Conservation (phyloP, 148 eudicot species). For the Camellia lanceoleosa region DNA sequence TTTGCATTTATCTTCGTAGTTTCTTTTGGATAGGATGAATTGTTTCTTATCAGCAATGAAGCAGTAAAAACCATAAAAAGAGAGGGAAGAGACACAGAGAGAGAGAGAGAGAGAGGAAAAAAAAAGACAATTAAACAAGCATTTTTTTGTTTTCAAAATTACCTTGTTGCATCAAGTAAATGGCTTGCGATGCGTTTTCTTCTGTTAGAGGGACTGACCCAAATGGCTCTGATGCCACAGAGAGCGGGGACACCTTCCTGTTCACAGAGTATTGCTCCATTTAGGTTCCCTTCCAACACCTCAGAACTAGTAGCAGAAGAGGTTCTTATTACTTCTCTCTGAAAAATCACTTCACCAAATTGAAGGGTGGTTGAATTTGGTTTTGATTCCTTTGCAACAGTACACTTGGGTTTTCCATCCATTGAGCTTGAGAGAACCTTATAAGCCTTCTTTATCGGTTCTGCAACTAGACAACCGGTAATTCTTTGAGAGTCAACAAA, state of each 20-base stretch:
- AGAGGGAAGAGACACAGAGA: neutral
- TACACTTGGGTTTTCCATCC: slow-evolving; percentile 15
- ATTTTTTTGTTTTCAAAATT: slow-evolving; percentile 3
- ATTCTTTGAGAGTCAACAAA: slow-evolving; percentile 58
- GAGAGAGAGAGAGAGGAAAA: neutral
- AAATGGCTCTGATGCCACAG: slow-evolving; percentile 88
- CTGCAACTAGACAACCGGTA: slow-evolving; percentile 71
- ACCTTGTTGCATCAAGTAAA: slow-evolving; percentile 90
- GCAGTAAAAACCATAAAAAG: neutral
- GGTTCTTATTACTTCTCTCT: slow-evolving; percentile 54
- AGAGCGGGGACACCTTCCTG: slow-evolving; percentile 61
- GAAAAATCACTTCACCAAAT: slow-evolving; percentile 72
- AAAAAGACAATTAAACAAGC: too few species aligned
- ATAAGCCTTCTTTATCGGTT: slow-evolving; percentile 61
- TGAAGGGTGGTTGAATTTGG: slow-evolving; percentile 44
- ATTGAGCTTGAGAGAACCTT: slow-evolving; percentile 38
- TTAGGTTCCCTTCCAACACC: slow-evolving; percentile 21
- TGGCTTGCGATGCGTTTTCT: slow-evolving; percentile 72
- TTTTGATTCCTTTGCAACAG: slow-evolving; percentile 33
- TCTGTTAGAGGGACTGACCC: slow-evolving; percentile 88
- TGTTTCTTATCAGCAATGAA: neutral
- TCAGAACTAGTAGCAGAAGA: slow-evolving; percentile 19
- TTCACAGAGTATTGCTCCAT: slow-evolving; percentile 59
- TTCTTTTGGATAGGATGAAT: neutral
- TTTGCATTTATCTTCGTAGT: neutral